Conservation (phyloP, 208 protist genomes). For the Wallacemonas sp. region DNA sequence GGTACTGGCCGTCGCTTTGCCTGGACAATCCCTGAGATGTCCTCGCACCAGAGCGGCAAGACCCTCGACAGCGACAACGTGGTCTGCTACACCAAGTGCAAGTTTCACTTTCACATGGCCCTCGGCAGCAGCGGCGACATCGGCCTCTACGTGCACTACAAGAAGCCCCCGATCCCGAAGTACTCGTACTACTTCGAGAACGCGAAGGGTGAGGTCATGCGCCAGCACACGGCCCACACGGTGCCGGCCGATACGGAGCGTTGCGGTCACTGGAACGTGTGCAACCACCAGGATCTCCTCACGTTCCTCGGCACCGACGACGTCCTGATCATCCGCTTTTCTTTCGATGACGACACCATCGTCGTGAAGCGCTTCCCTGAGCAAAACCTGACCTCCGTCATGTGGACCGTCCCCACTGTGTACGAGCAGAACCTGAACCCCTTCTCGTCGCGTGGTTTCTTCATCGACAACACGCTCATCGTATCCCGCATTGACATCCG, state of each 20-base stretch:
- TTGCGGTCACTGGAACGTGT: constrained; percentile 89
- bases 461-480: constrained; percentile 42
- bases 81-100: constrained; percentile 52
- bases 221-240: constrained; percentile 89
- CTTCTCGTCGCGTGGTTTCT: constrained; percentile 69
- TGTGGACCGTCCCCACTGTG: constrained; percentile 71
- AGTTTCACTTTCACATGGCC: constrained; percentile 89
- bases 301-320: constrained; percentile 59
- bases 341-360: constrained; percentile 80
- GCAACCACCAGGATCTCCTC: constrained; percentile 49
- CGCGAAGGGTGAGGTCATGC: constrained; percentile 53
- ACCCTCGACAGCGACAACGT: constrained; percentile 79
- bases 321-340: constrained; percentile 52
- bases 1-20: constrained; percentile 47
- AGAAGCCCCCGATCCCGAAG: constrained; percentile 83
- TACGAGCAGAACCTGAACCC: constrained; percentile 68
- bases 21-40: constrained; percentile 78
- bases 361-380: constrained; percentile 27
- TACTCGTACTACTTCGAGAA: constrained; percentile 90
- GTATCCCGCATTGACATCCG: constrained; percentile 64
- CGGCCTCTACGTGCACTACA: constrained; percentile 89
- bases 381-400: constrained; percentile 37
- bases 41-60: constrained; percentile 22
- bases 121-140: constrained; percentile 52
- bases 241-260: constrained; percentile 75